Base-by-base conservation (phyloP, 2,329 filamentous ascomycete genomes). In the Monosporascus sp. region DNA sequence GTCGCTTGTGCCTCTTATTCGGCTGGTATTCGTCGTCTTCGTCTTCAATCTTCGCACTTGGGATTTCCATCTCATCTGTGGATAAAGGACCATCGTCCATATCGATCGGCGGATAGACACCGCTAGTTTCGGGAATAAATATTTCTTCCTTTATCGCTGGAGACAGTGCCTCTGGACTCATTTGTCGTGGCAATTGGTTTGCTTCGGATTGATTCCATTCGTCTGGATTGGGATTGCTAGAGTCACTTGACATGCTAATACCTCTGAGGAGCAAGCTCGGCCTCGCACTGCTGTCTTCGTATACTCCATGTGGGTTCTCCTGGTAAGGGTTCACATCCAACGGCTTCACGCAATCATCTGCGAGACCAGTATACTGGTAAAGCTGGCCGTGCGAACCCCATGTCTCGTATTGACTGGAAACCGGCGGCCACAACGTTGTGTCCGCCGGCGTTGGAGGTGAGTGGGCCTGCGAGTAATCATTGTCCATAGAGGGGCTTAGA, bases 371-470 rank as follows among this genome's bases (percentile, higher is more conserved):
- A 48, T 68, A 65, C 49, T 67, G 61, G 31, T 64, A 61, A 20
- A 65, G 52, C 18, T 70, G 65, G 22, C 58, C 58, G 41, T 57
- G 57, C 3, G 61, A 56, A 41, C 55, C 58, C 52, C 60, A 66
- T 17, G 57, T 56, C 1, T 70, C 69, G 38, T 60, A 56, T 1
- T 65, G 61, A 17, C 51, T 43, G 6, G 62, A 52, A 43, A 58
- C 69, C 1, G 68, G 68, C n/a, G 70, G 64, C 46, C 68, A 60
- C 18, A 65, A 47, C 24, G 59, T 51, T 31, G 65, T 60, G 44
- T 74, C 73, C 14, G 67, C 63, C 2, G 73, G 72, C 2, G 74
- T 74, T 28, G 65, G 62, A 9, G 72, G 73, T n/a, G 65, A 64
- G 48, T 63, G 57, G 51, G 67, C 63, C 50, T 66, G 65, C 49